A percentile compares a stretch with the other conserved stretches of the same genome.
These are phyloP conservation scores for Drechslerella stenobrocha DNA, from an alignment of 2,329 filamentous ascomycete genomes.

Conservation along the genomic window DNA sequence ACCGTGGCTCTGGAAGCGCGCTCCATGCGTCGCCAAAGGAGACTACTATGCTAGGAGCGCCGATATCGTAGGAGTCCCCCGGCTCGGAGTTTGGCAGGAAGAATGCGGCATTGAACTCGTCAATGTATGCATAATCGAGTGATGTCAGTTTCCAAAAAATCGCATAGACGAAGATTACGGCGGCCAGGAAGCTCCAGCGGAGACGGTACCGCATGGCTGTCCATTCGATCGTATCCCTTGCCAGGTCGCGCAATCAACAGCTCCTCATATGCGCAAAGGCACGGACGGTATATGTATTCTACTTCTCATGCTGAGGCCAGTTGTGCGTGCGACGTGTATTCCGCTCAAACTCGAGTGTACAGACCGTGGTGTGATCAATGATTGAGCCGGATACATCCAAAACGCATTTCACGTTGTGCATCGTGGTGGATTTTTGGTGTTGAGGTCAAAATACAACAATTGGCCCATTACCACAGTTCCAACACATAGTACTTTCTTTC, in stretches of 20 bases:
- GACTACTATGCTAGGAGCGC: conserved; percentile 1
- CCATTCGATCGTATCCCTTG: background rate
- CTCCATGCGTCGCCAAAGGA: conserved; percentile 11
- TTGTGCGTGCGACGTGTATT: too few relatives aligned
- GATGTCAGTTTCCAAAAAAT: background rate
- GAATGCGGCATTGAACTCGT: background rate
- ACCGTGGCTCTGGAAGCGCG: background rate
- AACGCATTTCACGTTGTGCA: too few relatives aligned
- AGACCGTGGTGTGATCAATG: too few relatives aligned
- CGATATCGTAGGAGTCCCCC: background rate
- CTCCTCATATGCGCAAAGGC: too few relatives aligned
- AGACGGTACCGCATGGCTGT: background rate
- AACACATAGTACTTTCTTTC: conserved; percentile 15
- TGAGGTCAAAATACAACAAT: too few relatives aligned
- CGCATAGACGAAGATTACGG: background rate
- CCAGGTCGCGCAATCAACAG: background rate
- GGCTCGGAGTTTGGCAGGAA: background rate
- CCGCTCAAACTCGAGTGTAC: too few relatives aligned
- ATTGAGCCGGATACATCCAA: too few relatives aligned
- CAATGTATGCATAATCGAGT: background rate
- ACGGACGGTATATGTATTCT: background rate
- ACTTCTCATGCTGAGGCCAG: background rate
- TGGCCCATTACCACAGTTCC: background rate
- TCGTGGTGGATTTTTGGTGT: too few relatives aligned
- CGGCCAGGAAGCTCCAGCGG: background rate